phyloP scores from a whole-genome alignment of 1,139 yeast genomes.

The Suhomyces ambrosiae region DNA sequence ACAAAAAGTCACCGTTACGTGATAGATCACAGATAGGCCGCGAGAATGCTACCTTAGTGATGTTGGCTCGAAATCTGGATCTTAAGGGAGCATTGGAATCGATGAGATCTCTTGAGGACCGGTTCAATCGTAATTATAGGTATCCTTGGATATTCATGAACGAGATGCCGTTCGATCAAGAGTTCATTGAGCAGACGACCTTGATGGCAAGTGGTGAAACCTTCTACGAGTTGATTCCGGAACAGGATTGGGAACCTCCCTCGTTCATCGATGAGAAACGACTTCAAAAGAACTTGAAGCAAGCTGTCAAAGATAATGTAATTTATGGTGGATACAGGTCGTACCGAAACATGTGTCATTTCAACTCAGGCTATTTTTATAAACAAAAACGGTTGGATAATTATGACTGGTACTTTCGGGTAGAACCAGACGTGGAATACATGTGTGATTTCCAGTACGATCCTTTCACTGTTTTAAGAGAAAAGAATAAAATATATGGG shows the following conservation, averaged over 20 bases:
- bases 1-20: slow-evolving; percentile 26
- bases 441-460: slow-evolving; percentile 53
- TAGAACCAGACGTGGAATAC: slow-evolving; percentile 50
- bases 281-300: slow-evolving; percentile 27
- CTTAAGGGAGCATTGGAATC: slow-evolving; percentile 44
- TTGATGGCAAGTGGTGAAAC: slow-evolving; percentile 85
- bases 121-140: slow-evolving; percentile 47
- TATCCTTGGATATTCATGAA: slow-evolving; percentile 52
- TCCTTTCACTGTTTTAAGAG: slow-evolving; percentile 41
- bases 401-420: slow-evolving; percentile 50
- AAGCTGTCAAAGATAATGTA: slow-evolving; percentile 28
- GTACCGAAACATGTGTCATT: slow-evolving; percentile 53
- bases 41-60: slow-evolving; percentile 55
- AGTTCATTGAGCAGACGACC: slow-evolving; percentile 56
- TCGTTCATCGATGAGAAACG: slow-evolving; percentile 34
- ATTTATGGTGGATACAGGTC: slow-evolving; percentile 46
- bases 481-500: slow-evolving; percentile 42
- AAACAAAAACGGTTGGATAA: slow-evolving; percentile 40
- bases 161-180: slow-evolving; percentile 45
- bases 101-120: slow-evolving; percentile 48
- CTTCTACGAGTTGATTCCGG: slow-evolving; percentile 46
- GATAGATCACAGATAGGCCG: slow-evolving; percentile 42
- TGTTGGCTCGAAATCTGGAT: slow-evolving; percentile 48
- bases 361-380: slow-evolving; percentile 49
- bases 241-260: slow-evolving; percentile 48